Conservation (phyloP, 495 filamentous ascomycete genomes). For the Pyronema domesticum region DNA sequence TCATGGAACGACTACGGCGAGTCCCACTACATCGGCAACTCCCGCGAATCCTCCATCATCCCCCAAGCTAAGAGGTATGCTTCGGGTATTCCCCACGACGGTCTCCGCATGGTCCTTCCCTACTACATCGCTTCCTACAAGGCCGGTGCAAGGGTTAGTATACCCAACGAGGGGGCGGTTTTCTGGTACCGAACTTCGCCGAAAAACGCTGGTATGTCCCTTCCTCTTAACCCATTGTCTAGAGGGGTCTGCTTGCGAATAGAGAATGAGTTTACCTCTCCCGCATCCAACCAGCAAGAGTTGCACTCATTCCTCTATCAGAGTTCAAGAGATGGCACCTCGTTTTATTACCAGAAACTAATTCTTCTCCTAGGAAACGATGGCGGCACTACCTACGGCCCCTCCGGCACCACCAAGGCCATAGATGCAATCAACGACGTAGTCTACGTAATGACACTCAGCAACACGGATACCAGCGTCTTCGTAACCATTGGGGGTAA, state of each 20-base stretch:
- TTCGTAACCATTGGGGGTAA: constrained; percentile 34
- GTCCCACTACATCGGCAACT: constrained; percentile 52
- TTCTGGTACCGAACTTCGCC: constrained; percentile 48
- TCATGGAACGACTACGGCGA: constrained; percentile 67
- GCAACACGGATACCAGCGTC: constrained; percentile 26
- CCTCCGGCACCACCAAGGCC: constrained; percentile 27
- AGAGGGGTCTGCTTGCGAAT: too few species aligned
- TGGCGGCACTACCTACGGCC: constrained; percentile 29
- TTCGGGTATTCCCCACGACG: constrained; percentile 34
- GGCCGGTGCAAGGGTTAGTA: constrained; percentile 28
- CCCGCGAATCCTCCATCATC: constrained; percentile 33
- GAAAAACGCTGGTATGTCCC: constrained; percentile 3
- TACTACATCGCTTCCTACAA: constrained; percentile 51
- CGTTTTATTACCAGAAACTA: too few species aligned
- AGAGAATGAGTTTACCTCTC: too few species aligned
- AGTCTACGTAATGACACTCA: constrained; percentile 31
- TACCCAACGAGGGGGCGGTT: constrained; percentile 32
- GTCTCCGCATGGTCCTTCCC: constrained; percentile 39
- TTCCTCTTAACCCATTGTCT: too few species aligned
- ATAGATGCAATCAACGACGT: constrained; percentile 30
- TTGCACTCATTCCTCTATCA: too few species aligned
- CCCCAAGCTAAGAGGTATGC: constrained; percentile 35
- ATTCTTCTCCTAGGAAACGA: too few species aligned
- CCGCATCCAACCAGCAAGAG: too few species aligned
- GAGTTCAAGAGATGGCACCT: too few species aligned